A percentile compares a stretch with the other conserved stretches of the same genome.
Conservation (phyloP, 345 rosid species). For the Ailanthus altissimus region DNA sequence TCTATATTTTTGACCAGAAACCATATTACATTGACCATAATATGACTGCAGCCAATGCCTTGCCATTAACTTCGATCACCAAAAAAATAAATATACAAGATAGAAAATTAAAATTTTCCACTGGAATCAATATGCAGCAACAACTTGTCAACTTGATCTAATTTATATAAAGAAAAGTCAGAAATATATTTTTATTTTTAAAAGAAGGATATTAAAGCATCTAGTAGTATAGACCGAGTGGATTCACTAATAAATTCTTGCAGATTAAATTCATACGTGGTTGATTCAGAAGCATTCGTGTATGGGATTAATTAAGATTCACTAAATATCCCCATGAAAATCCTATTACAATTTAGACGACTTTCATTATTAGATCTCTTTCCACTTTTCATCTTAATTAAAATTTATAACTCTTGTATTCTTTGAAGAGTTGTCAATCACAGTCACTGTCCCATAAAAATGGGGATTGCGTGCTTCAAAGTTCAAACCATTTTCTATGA, state of each 20-base stretch:
- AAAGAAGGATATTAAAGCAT: background rate
- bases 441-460: background rate
- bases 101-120: too few species aligned
- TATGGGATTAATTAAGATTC: background rate
- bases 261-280: background rate
- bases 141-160: background rate
- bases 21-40: too few species aligned
- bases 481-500: background rate
- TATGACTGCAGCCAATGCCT: too few species aligned
- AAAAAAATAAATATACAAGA: too few species aligned
- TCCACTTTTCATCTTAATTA: background rate
- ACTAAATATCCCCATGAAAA: background rate
- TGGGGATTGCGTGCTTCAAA: conserved; percentile 35
- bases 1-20: too few species aligned
- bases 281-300: background rate
- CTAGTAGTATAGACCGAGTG: background rate
- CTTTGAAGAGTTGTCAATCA: conserved; percentile 12
- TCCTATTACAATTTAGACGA: background rate
- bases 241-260: background rate
- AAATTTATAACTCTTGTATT: background rate
- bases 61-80: too few species aligned
- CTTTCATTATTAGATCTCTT: background rate
- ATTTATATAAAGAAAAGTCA: background rate
- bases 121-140: too few species aligned
- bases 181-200: too few species aligned